A percentile compares a stretch with the other conserved stretches of the same genome.
These are phyloP conservation scores for Aspergillus thermomutatus DNA, from an alignment of 2,329 filamentous ascomycete genomes.

Conservation along the genomic window DNA sequence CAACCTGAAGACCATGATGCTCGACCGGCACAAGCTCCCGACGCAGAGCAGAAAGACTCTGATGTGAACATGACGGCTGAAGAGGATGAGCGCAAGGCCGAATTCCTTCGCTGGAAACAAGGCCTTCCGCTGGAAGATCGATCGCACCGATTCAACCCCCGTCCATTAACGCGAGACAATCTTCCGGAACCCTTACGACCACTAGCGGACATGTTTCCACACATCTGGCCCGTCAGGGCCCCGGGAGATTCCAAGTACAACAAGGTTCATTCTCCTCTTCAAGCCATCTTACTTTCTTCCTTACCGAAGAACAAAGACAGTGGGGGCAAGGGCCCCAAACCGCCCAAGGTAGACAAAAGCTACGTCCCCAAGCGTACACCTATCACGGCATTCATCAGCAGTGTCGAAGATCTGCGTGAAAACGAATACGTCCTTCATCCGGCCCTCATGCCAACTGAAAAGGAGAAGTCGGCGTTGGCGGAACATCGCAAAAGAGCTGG, in stretches of 20 bases:
- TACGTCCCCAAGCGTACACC: constrained; percentile 74
- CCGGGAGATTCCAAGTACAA: constrained; percentile 79
- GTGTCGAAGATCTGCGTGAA: constrained; percentile 69
- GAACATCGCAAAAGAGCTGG: constrained; percentile 51
- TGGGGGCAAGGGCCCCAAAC: constrained; percentile 57
- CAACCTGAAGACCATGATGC: constrained; percentile 3
- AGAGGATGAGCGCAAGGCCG: constrained; percentile 21
- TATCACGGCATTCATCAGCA: constrained; percentile 76
- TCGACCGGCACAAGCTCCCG: background rate
- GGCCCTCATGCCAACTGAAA: constrained; percentile 60
- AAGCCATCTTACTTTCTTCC: constrained; percentile 76
- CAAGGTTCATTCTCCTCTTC: constrained; percentile 81
- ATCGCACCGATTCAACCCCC: constrained; percentile 33
- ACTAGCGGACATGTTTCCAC: constrained; percentile 77
- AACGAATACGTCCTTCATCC: constrained; percentile 86
- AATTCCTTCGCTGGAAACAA: constrained; percentile 40
- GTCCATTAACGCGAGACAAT: constrained; percentile 25
- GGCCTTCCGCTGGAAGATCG: constrained; percentile 34
- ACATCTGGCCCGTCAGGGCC: constrained; percentile 84
- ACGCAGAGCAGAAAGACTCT: constrained; percentile 1
- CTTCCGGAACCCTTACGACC: constrained; percentile 55
- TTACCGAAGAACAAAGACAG: constrained; percentile 67
- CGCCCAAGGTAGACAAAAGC: constrained; percentile 60
- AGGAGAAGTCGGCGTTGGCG: constrained; percentile 53
- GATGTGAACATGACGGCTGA: constrained; percentile 15